A percentile compares a stretch with the other conserved stretches of the same genome.
These are phyloP conservation scores for Blastomyces parvus DNA, from an alignment of 2,329 filamentous ascomycete genomes.

Conservation along the genomic window DNA sequence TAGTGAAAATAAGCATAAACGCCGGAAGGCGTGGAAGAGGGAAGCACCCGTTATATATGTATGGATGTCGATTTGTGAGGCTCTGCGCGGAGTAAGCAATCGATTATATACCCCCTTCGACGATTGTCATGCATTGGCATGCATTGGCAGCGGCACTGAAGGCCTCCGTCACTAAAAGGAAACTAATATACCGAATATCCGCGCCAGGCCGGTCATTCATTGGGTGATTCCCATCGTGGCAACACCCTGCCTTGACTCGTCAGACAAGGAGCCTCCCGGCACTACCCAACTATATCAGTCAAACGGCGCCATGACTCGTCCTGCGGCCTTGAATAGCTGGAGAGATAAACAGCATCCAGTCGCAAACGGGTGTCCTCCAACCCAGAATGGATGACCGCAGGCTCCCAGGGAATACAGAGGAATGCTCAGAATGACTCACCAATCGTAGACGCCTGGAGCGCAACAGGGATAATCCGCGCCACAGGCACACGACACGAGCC, in stretches of 20 bases:
- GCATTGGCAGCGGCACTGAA: not conserved
- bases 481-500: not conserved
- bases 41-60: constrained; percentile 2
- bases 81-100: not conserved
- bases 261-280: not conserved
- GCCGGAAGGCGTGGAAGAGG: not conserved
- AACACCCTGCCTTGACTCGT: not conserved
- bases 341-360: not conserved
- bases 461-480: not conserved
- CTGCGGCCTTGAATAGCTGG: not conserved
- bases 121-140: not conserved
- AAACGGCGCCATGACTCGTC: not conserved
- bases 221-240: not conserved
- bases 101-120: not conserved
- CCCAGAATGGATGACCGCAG: not conserved
- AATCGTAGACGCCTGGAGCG: not conserved
- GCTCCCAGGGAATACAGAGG: not conserved
- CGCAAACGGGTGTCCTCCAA: not conserved
- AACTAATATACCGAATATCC: no score
- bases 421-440: not conserved
- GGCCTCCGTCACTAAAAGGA: not conserved
- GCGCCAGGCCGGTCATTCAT: not conserved
- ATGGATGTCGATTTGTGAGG: not conserved
- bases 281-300: not conserved
- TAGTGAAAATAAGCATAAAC: not conserved